Evolutionary conservation across 2,329 filamentous ascomycete genomes (phyloP), one percentile per base, ranked within the genome.

Genomic region (Talaromyces funiculosus): DNA sequence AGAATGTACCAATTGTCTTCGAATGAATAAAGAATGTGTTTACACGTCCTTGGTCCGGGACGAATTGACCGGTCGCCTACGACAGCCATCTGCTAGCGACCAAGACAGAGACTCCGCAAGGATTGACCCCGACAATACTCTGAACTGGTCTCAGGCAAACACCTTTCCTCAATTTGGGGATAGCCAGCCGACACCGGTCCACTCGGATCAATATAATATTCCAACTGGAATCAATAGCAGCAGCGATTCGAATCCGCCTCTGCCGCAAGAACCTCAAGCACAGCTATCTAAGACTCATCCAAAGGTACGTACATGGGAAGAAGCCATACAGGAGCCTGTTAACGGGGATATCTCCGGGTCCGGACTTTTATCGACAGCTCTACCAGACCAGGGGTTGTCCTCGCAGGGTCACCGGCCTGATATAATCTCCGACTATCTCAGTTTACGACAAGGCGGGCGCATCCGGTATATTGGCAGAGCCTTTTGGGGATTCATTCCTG

Each of bases 1-100:
- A 51, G n/a, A 57, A 53, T 65, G 64, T 20, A 57, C 43, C 33
- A 65, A 65, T 38, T 64, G 64, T 55, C 31, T 51, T 61, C 57
- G 61, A 24, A 53, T 64, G 51, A 59, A 63, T 22, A 47, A 63
- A 38, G 45, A 18, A 24, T 65, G 64, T 37, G 43, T 61, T 20
- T 65, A 65, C 22, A 10, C 53, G 37, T 24, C 24, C 29, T 33
- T 51, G n/a, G 29, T 51, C 9, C 47, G 26, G 3, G 47, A 51
- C 8, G n/a, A 33, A 51, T 20, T 14, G 47, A 33, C 47, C 7
- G 29, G 29, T 51, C 29, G 47, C 10, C n/a, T 33, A n/a, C 9
- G 18, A 33, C 47, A 35, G 29, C 9, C 29, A 7, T 31, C 7
- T 10, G 4, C 47, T 9, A 12, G 16, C 22, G 1, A 4, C 10